These are phyloP conservation scores for Glomus cerebriforme DNA, from an alignment of 192 early-diverging fungal genomes.

Conservation along the genomic window DNA sequence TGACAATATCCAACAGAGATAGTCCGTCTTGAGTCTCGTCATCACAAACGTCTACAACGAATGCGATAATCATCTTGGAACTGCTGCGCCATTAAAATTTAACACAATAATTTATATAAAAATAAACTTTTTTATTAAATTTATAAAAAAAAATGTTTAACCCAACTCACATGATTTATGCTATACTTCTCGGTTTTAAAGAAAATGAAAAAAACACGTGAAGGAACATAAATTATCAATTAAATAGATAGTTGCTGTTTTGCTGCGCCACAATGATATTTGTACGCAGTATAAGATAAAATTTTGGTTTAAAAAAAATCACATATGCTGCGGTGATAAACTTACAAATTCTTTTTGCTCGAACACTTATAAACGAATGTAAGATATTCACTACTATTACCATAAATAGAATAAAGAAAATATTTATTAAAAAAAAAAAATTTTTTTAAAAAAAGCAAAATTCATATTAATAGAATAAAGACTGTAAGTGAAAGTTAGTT, in stretches of 20 bases:
- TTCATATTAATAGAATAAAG: background rate
- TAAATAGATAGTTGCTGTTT: no score
- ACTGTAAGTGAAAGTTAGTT: background rate
- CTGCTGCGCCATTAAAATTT: background rate
- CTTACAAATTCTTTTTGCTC: background rate
- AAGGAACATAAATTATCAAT: background rate
- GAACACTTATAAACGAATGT: background rate
- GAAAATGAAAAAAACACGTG: background rate
- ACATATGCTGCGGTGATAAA: background rate
- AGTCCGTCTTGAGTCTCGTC: background rate
- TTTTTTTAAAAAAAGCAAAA: background rate
- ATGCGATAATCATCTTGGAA: conserved; percentile 9
- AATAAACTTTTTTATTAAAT: background rate
- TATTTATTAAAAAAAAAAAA: background rate
- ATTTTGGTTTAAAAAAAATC: background rate
- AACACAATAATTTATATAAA: background rate
- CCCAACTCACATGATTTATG: background rate
- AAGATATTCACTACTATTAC: background rate
- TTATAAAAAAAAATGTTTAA: no score
- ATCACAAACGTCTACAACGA: conserved; percentile 1
- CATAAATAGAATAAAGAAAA: background rate
- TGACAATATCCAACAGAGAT: background rate
- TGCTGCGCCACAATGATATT: background rate
- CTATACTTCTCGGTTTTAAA: background rate
- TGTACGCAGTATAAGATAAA: background rate